Evolutionary conservation across 2,329 filamentous ascomycete species (phyloP).

Genomic region (Akanthomyces dipterigenus): DNA sequence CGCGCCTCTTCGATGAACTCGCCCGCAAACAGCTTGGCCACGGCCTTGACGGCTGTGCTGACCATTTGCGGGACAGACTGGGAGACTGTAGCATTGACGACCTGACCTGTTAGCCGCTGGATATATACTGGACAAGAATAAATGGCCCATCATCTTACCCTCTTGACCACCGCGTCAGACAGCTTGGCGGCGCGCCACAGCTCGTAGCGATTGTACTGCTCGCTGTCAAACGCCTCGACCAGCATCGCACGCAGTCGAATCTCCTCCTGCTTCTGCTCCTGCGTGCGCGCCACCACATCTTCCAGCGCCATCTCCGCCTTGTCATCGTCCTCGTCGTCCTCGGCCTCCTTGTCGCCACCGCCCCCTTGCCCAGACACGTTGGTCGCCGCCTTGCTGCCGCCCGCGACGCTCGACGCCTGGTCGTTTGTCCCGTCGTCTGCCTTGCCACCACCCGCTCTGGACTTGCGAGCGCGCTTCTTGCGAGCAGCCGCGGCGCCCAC

Average conservation of each 20-base stretch:
- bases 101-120: constrained; percentile 29
- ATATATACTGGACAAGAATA: neutral
- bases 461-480: constrained; percentile 57
- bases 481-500: constrained; percentile 33
- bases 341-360: constrained; percentile 38
- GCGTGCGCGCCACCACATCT: constrained; percentile 53
- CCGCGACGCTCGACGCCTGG: constrained; percentile 35
- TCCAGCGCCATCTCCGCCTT: constrained; percentile 50
- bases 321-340: constrained; percentile 51
- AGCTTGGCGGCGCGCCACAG: constrained; percentile 64
- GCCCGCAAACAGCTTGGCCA: constrained; percentile 70
- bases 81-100: constrained; percentile 74
- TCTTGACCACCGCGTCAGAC: constrained; percentile 60
- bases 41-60: constrained; percentile 67
- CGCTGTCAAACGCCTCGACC: constrained; percentile 56
- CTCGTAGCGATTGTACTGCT: constrained; percentile 64
- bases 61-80: constrained; percentile 70
- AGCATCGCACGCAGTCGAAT: constrained; percentile 52
- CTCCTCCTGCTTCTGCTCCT: constrained; percentile 62
- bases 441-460: constrained; percentile 48
- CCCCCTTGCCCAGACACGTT: constrained; percentile 38
- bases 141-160: constrained; percentile 37
- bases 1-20: constrained; percentile 68
- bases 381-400: constrained; percentile 34
- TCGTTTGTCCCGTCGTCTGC: constrained; percentile 33